These are phyloP conservation scores for Hibiscus tridactylites DNA, from an alignment of 345 rosid genomes.

Conservation along the genomic window DNA sequence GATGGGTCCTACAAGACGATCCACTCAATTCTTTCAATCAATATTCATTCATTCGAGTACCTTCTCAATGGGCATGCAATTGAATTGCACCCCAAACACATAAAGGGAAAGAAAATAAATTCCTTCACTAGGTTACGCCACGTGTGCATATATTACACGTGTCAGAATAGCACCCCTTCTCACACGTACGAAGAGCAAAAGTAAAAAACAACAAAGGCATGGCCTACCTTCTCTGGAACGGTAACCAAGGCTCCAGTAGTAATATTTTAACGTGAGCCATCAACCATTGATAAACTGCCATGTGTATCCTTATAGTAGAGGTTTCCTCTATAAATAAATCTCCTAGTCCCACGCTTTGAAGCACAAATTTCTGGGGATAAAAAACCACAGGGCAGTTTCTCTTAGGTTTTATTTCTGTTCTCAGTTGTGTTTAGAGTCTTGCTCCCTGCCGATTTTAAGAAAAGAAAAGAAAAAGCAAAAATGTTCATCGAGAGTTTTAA, in stretches of 20 bases:
- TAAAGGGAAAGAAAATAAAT: too few species aligned
- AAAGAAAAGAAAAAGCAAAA: conserved; percentile 13
- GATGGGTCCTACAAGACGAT: not conserved
- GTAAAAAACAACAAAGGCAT: not conserved
- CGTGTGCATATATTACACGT: not conserved
- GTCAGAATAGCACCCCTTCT: not conserved
- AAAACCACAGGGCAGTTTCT: not conserved
- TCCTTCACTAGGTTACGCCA: not conserved
- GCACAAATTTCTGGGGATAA: not conserved
- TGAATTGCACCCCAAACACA: not conserved
- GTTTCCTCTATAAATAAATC: conserved; percentile 19
- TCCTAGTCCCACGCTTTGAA: not conserved
- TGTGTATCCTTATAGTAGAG: not conserved
- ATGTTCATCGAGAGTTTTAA: conserved; percentile 85
- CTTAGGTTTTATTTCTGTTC: not conserved
- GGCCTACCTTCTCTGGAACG: not conserved
- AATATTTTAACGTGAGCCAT: too few species aligned
- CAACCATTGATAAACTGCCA: conserved; percentile 9
- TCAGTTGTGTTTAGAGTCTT: too few species aligned
- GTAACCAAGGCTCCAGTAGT: not conserved
- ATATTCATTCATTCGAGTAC: not conserved
- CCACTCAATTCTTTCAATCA: too few species aligned
- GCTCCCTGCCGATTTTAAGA: too few species aligned
- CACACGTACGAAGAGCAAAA: not conserved
- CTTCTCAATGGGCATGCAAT: not conserved